phyloP scores from a whole-genome alignment of 768 basidiomycete species.

The Serendipita indica region DNA sequence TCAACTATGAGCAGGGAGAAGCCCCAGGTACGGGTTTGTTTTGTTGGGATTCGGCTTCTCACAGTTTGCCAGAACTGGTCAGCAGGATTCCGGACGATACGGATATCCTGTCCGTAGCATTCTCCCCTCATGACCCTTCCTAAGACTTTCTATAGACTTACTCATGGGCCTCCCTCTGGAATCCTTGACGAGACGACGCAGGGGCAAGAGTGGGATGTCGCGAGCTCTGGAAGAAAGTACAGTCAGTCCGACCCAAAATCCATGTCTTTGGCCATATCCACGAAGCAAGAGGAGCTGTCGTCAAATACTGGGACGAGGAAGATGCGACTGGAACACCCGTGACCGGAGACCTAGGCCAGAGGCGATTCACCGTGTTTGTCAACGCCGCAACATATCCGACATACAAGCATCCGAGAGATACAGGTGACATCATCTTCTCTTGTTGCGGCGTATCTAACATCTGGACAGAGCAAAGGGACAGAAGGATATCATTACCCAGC shows the following conservation, averaged over 20 bases:
- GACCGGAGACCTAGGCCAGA: neutral
- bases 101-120: neutral
- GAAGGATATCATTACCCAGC: neutral
- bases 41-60: neutral
- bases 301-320: neutral
- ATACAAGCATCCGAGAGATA: neutral
- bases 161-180: neutral
- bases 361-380: conserved; percentile 3
- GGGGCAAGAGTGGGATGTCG: neutral
- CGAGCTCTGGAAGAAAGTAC: neutral
- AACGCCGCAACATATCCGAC: neutral
- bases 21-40: neutral
- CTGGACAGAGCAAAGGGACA: neutral
- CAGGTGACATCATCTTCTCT: neutral
- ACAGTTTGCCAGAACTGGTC: neutral
- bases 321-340: neutral
- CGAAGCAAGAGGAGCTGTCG: neutral
- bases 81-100: neutral
- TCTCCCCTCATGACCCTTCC: neutral
- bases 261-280: conserved; percentile 7
- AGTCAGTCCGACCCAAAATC: neutral
- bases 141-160: neutral
- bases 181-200: neutral
- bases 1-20: neutral
- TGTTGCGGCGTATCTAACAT: neutral